Base-by-base conservation (phyloP, 257 asterid genomes). In the Primulina huaijiensis region DNA sequence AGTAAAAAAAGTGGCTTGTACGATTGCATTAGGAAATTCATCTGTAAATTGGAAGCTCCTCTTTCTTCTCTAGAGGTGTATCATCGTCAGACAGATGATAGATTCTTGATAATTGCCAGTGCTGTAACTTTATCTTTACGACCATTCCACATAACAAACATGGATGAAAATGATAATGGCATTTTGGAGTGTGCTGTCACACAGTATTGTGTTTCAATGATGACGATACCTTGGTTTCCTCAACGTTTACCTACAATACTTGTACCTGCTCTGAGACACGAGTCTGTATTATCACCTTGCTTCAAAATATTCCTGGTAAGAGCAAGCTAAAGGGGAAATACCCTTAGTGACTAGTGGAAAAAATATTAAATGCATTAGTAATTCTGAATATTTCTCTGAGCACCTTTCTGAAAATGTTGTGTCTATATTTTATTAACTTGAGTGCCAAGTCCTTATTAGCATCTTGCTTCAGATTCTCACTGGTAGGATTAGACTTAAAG, bases 251-350 rank as follows among this genome's bases (percentile, higher is more conserved):
- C 99, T 37, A 52, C 78, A 69, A 82, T 91, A 62, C 92, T 93
- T 64, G 78, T 90, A 63, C 97, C 97, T 69, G 96, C 99, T 82
- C 74, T 93, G 80, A 89, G 83, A 69, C 99, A 93, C 87, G 86
- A 77, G 50, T 87, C 95, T 21, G 94, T 93, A 25, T 62, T 93
- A 79, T 86, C 90, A 27, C 86, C 96, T 71, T 89, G 96, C 89
- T 86, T 90, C 76, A 82, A 81, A 83, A 77, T 76, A 37, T 72
- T 90, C 79, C 84, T 89, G 97, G 99, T 93, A 89, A 83, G 95
- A 67, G 78, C 70, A 74, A 71, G 78, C 79, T 43, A 65, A 70
- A 8, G 50, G 50, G 50, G 3, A 40, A 40, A 35, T 35, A 35
- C 40, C 40, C 6, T 8, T 8, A 33, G 37, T 33, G 37, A 33